phyloP scores from a whole-genome alignment of 768 basidiomycete genomes.

The Leccinum variicolor region DNA sequence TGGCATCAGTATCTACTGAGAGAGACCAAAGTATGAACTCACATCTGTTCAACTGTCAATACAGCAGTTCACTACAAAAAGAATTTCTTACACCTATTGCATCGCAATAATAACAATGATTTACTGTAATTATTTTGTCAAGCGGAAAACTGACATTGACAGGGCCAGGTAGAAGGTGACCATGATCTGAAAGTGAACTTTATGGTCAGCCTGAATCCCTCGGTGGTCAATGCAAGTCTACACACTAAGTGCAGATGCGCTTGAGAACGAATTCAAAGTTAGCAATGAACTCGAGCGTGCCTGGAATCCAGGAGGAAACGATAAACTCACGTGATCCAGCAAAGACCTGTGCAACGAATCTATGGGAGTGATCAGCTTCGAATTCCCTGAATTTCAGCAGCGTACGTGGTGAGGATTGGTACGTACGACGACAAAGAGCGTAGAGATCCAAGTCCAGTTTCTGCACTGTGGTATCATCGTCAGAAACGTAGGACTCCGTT shows the following conservation, averaged over 20 bases:
- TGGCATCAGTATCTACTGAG: neutral
- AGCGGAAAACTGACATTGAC: neutral
- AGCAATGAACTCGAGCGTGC: neutral
- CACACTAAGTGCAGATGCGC: conserved; percentile 1
- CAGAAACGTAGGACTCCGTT: neutral
- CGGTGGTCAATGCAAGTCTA: neutral
- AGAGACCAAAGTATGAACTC: neutral
- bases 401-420: too few relatives aligned
- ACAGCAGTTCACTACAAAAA: neutral
- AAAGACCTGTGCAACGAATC: conserved; percentile 17
- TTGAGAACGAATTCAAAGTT: neutral
- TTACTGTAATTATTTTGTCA: neutral
- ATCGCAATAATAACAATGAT: neutral
- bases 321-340: conserved; percentile 7
- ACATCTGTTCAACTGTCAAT: conserved; percentile 6
- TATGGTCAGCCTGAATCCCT: neutral
- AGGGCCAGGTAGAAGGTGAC: conserved; percentile 8
- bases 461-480: neutral
- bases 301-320: too few relatives aligned
- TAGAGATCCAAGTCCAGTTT: conserved; percentile 15
- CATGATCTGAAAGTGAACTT: neutral
- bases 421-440: conserved; percentile 14
- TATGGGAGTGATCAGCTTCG: neutral
- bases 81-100: conserved; percentile 3
- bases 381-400: neutral